Conservation (phyloP, 2,329 filamentous ascomycete genomes). For the Dactylellina drechsleri region DNA sequence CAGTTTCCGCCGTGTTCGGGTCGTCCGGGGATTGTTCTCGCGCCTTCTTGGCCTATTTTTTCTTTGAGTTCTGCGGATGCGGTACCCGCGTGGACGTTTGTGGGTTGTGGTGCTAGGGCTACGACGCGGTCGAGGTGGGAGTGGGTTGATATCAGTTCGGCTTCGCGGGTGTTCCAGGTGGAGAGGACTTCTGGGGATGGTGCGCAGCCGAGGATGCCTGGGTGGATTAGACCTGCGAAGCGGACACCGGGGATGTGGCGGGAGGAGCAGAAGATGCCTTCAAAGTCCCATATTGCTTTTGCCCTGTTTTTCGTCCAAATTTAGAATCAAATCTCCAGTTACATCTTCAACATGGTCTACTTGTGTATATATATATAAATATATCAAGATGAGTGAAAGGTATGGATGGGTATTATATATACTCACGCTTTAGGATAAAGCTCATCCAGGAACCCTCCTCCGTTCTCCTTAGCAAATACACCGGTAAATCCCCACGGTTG, state of each 20-base stretch:
- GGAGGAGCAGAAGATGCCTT: constrained; percentile 82
- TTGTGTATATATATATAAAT: no score
- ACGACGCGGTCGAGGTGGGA: constrained; percentile 75
- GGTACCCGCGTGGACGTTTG: constrained; percentile 77
- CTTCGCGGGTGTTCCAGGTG: constrained; percentile 86
- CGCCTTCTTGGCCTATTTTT: constrained; percentile 80
- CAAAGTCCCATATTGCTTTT: constrained; percentile 81
- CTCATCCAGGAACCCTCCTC: constrained; percentile 88
- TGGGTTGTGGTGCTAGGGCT: constrained; percentile 77
- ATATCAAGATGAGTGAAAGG: not conserved
- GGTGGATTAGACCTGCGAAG: constrained; percentile 89
- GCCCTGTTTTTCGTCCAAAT: constrained; percentile 65
- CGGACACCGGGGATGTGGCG: constrained; percentile 87
- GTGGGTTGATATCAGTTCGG: constrained; percentile 76
- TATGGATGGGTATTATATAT: not conserved
- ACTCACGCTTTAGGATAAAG: constrained; percentile 81
- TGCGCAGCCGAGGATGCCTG: constrained; percentile 88
- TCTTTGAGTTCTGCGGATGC: constrained; percentile 69
- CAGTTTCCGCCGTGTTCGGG: constrained; percentile 91
- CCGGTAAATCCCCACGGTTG: constrained; percentile 92
- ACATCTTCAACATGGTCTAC: no score
- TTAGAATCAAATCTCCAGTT: constrained; percentile 61
- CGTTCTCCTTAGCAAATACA: constrained; percentile 80
- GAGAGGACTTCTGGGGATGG: constrained; percentile 80
- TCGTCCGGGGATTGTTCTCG: constrained; percentile 82